Evolutionary conservation across 306 rosid genomes (phyloP), one percentile per base, ranked within the genome.

Genomic region (Vigna hirtella): DNA sequence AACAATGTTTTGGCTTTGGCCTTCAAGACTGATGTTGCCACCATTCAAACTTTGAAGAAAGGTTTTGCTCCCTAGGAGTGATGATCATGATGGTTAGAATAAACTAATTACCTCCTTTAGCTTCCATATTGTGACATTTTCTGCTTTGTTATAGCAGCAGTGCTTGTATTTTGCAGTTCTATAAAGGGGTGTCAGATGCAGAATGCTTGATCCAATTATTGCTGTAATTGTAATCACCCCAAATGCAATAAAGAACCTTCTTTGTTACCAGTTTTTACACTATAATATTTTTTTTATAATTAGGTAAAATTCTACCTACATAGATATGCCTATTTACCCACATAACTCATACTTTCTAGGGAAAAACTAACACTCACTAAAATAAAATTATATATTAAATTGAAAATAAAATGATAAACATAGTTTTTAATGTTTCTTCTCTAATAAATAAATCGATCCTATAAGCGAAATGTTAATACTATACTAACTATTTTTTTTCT

Each of bases 1-100:
- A 77, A 82, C 47, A 76, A 53, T 18, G 77, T 85, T 36, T 80
- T 89, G 81, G 90, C 90, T 59, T 71, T 81, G 73, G 76, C 90
- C 4, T 87, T 89, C 76, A 89, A 85, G 72, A 87, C 88, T 20
- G 58, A 84, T 62, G 83, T 77, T 58, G 42, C 59, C 53, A 84
- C 87, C 62, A 80, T 88, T 80, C 72, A 82, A 48, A 47, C 47
- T 30, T 68, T 87, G 53, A 87, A 86, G 84, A 84, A 83, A 45
- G 87, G 77, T 16, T 84, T 87, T 81, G 52, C 80, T 53, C 11
- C 51, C 1, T 4, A 20, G 5, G 47, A 43, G 47, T 26, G 6
- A 26, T 26, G 28, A 1, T 28, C 16, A 30, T 66, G 11, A 9
- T 38, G 20, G 43, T 9, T 32, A 34, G 16, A 16, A 38, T 17